Evolutionary conservation across 352 stramenopile species (phyloP), one percentile per base, ranked within the genome.

Genomic region (Phytophthora cryptogea): DNA sequence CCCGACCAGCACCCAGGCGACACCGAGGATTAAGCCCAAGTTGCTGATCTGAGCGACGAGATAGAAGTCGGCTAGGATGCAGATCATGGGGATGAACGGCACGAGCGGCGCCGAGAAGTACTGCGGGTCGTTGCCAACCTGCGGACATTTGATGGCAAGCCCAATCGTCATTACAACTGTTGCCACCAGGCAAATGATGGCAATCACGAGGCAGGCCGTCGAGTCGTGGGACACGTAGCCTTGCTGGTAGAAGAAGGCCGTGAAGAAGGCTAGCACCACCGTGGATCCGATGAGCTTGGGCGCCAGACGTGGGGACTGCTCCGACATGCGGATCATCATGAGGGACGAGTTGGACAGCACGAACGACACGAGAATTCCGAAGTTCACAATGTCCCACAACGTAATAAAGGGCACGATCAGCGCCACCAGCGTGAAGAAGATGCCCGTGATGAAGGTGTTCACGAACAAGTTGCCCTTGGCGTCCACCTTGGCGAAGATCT

Each of bases 361-460:
- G 69, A 91, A 91, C 10, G 77, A 83, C 10, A 90, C 40, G 9
- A 91, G 49, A 23, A 90, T 86, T 42, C 78, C 82, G 33, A 86
- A 80, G 57, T 70, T 84, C 17, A 90, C 81, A 46, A 89, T 82
- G 57, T 88, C 72, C 75, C 86, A 83, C 42, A 91, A 59, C 35
- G 59, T 70, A 17, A 66, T 54, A 64, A 89, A 90, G 14, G 79
- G 79, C 36, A 90, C 66, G 44, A 84, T 44, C 30, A 87, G 61
- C 8, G 77, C 57, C 40, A 88, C 61, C 42, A 80, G 45, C 6
- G 68, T 71, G 60, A 79, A 78, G 32, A 81, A 72, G 30, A 69
- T 76, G 39, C 75, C 75, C 1, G 67, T 44, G 17, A 44, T 44
- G 6, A 44, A 44, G 11, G 39, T 44, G 8, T 44, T 44, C 8